A percentile compares a stretch with the other conserved stretches of the same genome.
These are phyloP conservation scores for Boletellus ananas DNA, from an alignment of 768 basidiomycete genomes.

Conservation along the genomic window DNA sequence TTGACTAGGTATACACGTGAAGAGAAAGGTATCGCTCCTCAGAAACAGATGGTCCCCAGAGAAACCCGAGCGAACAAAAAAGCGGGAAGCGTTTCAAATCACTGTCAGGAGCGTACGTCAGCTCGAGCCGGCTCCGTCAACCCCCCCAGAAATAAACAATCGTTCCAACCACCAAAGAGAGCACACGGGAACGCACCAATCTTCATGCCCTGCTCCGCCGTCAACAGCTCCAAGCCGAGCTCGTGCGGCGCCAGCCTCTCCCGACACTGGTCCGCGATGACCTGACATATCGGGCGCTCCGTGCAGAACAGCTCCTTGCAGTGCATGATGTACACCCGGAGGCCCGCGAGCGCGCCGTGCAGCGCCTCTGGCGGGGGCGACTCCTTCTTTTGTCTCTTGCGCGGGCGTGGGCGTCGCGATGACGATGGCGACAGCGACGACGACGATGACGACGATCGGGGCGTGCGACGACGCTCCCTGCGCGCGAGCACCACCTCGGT, in stretches of 20 bases:
- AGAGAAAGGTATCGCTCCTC: slow-evolving; percentile 14
- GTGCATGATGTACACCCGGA: slow-evolving; percentile 78
- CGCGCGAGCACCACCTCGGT: slow-evolving; percentile 56
- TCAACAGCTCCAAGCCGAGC: slow-evolving; percentile 70
- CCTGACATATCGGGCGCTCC: slow-evolving; percentile 51
- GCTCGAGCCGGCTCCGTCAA: too few relatives aligned
- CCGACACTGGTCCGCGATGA: slow-evolving; percentile 73
- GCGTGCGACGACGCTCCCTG: not conserved
- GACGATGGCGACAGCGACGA: not conserved
- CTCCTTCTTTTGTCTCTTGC: slow-evolving; percentile 38
- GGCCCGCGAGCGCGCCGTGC: slow-evolving; percentile 49
- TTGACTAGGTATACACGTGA: slow-evolving; percentile 33
- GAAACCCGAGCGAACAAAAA: not conserved
- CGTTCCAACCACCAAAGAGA: not conserved
- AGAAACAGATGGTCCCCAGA: slow-evolving; percentile 1
- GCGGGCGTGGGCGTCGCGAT: slow-evolving; percentile 8
- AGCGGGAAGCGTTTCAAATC: slow-evolving; percentile 29
- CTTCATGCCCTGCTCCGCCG: slow-evolving; percentile 76
- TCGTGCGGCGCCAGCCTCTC: slow-evolving; percentile 53
- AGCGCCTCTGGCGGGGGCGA: slow-evolving; percentile 42
- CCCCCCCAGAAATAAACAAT: too few relatives aligned
- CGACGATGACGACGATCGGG: not conserved
- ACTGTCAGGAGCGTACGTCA: slow-evolving; percentile 20
- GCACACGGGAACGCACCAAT: slow-evolving; percentile 52
- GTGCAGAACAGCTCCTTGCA: slow-evolving; percentile 72